These are phyloP conservation scores for Schizochytrium sp. DNA, from an alignment of 108 stramenopile species.

Conservation along the genomic window DNA sequence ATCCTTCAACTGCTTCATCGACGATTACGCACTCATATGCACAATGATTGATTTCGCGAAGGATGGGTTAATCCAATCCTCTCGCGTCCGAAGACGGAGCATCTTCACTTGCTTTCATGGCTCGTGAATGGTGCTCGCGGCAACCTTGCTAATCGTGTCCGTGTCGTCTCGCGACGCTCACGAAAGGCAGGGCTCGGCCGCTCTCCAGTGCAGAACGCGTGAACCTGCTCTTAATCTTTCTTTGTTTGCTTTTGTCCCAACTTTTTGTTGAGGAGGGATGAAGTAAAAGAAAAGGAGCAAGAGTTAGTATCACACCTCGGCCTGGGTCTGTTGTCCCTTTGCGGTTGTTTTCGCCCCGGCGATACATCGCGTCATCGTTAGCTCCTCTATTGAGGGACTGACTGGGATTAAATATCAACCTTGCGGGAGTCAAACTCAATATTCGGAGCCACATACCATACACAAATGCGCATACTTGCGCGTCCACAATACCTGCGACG, in stretches of 20 bases:
- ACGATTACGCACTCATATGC: neutral
- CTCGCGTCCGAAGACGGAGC: neutral
- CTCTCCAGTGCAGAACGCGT: neutral
- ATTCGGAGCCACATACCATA: too few species aligned
- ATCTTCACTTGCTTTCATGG: neutral
- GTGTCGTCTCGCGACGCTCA: neutral
- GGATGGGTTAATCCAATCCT: neutral
- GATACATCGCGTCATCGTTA: too few species aligned
- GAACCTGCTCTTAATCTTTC: neutral
- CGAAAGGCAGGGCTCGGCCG: neutral
- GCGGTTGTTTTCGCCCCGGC: too few species aligned
- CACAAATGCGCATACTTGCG: too few species aligned
- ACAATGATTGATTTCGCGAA: neutral
- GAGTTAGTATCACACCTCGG: too few species aligned
- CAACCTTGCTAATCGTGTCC: neutral
- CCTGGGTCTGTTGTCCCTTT: too few species aligned
- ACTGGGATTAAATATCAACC: too few species aligned
- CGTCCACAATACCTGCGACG: too few species aligned
- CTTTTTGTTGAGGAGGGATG: neutral
- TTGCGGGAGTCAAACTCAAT: too few species aligned
- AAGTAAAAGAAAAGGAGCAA: neutral
- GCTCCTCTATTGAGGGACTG: too few species aligned
- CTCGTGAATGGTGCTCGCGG: neutral
- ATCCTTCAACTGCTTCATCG: neutral
- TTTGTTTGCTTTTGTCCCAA: neutral